Evolutionary conservation across 2,329 filamentous ascomycete genomes (phyloP), one percentile per base, ranked within the genome.

Genomic region (Cladosporium cucumerinum): DNA sequence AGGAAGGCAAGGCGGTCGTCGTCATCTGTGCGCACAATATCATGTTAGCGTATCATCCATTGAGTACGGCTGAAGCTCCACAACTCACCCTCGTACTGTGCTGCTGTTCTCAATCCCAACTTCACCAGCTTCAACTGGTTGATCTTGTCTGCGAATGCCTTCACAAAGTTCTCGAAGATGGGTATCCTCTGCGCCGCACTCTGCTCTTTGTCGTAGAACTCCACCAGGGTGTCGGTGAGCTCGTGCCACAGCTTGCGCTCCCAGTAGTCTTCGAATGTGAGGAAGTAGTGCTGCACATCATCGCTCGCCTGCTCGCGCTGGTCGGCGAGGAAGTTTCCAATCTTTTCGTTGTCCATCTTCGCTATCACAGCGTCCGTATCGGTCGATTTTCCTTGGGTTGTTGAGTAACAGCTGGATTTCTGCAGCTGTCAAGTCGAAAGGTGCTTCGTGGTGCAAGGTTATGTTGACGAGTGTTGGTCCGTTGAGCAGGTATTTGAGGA

Each of bases 161-260:
- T 87, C 79, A 99, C 90, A 82, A 99, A 99, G 73, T 88, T 88
- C 81, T 95, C 92, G 85, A 95, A 99, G 79, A 99, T 90, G 66
- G 88, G 84, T 81, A 99, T 86, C 75, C 94, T 89, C 81, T 96
- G 92, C 65, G 87, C 84, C 64, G 88, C 89, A 79, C 93, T 98
- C 75, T 89, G 87, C 52, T 90, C 85, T 72, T 91, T 82, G 74
- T 89, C 88, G 82, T 97, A 99, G 85, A 94, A 97, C 71, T 91
- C 86, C 72, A 97, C 84, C 64, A 99, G 86, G 61, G 89, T 84
- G 75, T 97, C 90, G 39, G 95, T 99, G 71, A 99, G 89, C 81
- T 99, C 93, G 82, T 99, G 95, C 95, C 95, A 99, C 81, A 99
- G 86, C 82, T 97, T 97, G 74, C 94, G 89, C 84, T 99, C 95